These are phyloP conservation scores for Dactylis glomerata DNA, from an alignment of 176 grass and related monocot species.

Conservation along the genomic window DNA sequence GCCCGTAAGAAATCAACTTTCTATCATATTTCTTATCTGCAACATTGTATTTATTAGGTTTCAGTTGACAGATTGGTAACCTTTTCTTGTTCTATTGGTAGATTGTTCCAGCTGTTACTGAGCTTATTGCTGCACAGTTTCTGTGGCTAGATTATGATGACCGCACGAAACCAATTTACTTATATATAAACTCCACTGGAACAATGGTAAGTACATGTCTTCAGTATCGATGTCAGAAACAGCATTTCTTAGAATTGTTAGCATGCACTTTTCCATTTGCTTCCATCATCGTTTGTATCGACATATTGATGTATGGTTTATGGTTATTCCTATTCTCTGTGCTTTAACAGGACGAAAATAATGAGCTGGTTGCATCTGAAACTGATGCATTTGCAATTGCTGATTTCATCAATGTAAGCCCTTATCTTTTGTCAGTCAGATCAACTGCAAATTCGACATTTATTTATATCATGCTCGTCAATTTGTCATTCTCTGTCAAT, in stretches of 20 bases:
- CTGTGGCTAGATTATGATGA: slow-evolving; percentile 80
- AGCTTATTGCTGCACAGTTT: slow-evolving; percentile 89
- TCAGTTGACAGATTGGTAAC: background rate
- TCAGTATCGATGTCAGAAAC: background rate
- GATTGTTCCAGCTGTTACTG: slow-evolving; percentile 61
- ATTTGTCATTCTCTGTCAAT: background rate
- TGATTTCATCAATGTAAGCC: slow-evolving; percentile 80
- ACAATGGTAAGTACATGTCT: slow-evolving; percentile 48
- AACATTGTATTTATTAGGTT: background rate
- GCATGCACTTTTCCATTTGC: background rate
- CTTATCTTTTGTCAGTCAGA: background rate
- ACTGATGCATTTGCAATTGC: slow-evolving; percentile 76
- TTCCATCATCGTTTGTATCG: background rate
- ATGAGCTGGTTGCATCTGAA: slow-evolving; percentile 69
- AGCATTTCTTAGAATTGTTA: background rate
- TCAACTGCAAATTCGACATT: slow-evolving; percentile 10
- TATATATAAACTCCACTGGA: slow-evolving; percentile 77
- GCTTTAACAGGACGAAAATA: slow-evolving; percentile 64
- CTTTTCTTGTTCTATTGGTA: slow-evolving; percentile 15
- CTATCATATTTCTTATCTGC: background rate
- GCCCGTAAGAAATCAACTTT: slow-evolving; percentile 53
- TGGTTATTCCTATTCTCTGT: slow-evolving; percentile 19
- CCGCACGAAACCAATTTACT: slow-evolving; percentile 81
- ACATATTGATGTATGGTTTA: background rate
- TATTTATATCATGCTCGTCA: background rate